Evolutionary conservation across 1,139 yeast genomes (phyloP).

Genomic region (Hanseniaspora uvarum): DNA sequence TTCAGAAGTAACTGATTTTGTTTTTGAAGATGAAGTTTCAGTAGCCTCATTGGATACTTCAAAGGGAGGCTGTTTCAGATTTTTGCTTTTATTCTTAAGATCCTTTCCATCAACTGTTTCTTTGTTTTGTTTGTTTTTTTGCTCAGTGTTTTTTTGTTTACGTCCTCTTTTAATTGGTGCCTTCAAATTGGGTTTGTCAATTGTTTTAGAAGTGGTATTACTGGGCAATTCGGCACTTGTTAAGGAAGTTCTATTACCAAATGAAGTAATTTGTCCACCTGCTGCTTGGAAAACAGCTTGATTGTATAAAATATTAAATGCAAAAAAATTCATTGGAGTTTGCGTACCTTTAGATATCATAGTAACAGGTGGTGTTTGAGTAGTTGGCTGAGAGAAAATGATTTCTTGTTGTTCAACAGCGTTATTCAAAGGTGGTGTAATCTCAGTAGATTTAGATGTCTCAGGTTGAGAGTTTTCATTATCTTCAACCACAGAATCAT

Average conservation of each 20-base stretch:
- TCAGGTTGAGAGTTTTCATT: neutral
- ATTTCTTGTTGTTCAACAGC: neutral
- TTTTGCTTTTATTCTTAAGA: no score
- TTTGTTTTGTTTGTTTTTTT: no score
- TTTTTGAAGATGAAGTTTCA: no score
- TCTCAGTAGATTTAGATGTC: neutral
- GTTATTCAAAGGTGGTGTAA: neutral
- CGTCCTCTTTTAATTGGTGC: no score
- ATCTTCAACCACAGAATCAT: neutral
- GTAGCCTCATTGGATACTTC: no score
- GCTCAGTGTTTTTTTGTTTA: no score
- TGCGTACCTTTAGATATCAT: slow-evolving; percentile 4
- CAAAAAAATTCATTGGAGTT: slow-evolving; percentile 8
- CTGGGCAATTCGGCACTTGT: no score
- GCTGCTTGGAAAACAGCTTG: neutral
- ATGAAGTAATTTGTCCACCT: neutral
- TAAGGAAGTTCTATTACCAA: neutral
- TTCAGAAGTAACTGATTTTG: no score
- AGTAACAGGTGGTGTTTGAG: neutral
- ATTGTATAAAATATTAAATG: neutral
- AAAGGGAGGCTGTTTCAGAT: no score
- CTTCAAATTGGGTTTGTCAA: no score
- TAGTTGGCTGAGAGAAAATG: neutral
- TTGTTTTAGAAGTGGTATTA: no score
- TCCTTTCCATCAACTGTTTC: no score